phyloP scores from a whole-genome alignment of 306 rosid species.

The Gastrolobium villosum region DNA sequence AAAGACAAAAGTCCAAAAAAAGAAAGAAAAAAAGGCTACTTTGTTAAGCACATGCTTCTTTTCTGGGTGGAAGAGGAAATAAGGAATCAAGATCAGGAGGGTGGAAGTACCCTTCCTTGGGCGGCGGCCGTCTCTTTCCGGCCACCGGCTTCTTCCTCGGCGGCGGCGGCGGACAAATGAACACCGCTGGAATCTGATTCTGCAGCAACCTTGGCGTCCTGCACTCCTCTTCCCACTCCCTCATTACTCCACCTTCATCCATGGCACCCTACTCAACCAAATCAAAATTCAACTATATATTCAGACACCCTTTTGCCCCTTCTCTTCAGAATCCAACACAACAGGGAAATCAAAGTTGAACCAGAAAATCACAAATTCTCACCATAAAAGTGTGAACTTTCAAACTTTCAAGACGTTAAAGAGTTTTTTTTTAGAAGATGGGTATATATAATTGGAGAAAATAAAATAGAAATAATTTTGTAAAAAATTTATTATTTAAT shows the following conservation, averaged over 20 bases:
- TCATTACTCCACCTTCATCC: slow-evolving; percentile 29
- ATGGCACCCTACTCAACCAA: slow-evolving; percentile 22
- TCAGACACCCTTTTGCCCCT: slow-evolving; percentile 34
- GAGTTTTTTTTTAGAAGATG: too few relatives aligned
- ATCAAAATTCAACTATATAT: slow-evolving; percentile 43
- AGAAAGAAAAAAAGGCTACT: background rate
- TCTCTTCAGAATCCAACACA: slow-evolving; percentile 21
- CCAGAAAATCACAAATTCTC: slow-evolving; percentile 5
- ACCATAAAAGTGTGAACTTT: slow-evolving; percentile 20
- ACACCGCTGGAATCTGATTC: slow-evolving; percentile 61
- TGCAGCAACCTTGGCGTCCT: slow-evolving; percentile 69
- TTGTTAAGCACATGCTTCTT: slow-evolving; percentile 62
- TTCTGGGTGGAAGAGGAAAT: slow-evolving; percentile 55
- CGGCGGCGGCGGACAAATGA: slow-evolving; percentile 75
- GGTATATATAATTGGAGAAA: slow-evolving; percentile 25
- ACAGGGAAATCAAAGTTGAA: background rate
- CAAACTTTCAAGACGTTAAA: background rate
- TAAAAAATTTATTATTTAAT: background rate
- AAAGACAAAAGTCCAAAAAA: background rate
- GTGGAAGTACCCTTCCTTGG: slow-evolving; percentile 73
- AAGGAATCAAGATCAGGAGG: slow-evolving; percentile 86
- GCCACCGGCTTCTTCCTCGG: slow-evolving; percentile 63
- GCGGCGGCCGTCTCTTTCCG: slow-evolving; percentile 58
- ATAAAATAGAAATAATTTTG: background rate
- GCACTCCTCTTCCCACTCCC: slow-evolving; percentile 61